Evolutionary conservation across 2,329 filamentous ascomycete species (phyloP), one percentile per base, ranked within the genome.

Genomic region (Cercospora zeae-maydis): DNA sequence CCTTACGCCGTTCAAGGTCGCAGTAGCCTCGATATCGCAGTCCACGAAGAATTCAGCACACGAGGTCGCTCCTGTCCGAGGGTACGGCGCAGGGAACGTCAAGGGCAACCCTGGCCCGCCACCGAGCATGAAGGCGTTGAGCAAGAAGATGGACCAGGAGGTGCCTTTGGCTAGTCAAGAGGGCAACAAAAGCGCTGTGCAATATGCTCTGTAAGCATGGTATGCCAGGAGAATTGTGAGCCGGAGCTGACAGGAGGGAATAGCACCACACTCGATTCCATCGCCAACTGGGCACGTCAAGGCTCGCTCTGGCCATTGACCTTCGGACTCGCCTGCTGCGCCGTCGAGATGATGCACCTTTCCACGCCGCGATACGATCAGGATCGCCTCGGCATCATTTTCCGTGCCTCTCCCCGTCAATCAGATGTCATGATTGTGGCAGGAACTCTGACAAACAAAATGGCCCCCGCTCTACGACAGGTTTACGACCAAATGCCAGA

Each of bases 401-500:
- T 95, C 85, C 88, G 91, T 70, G 91, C 91, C 63, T 93, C 90
- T 13, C 91, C 91, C 1, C 88, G 91, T 67, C 91, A 96, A 78
- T 90, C 91, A 64, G 92, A 96, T 77, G 89, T 96, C 69, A 95
- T 96, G 91, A 95, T 96, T 72, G 92, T 96, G 21, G 91, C 92
- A 27, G 92, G 92, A 54, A 96, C 92, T n/a, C 83, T 96, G 63
- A 93, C 91, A 67, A 96, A 96, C 83, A 96, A 96, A 82, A 96
- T 96, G 92, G 91, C 91, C 0, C 91, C 92, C 1, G 92, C 92
- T 31, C 81, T 96, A 70, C 84, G 92, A 75, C 90, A 93, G 78
- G 88, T 95, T 63, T 96, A 96, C 80, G 92, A 96, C 77, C 92
- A 96, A 81, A 96, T 96, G 91, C 91, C 91, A 36, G 91, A 96